phyloP scores from a whole-genome alignment of 345 rosid genomes.

The Garcia nutans region DNA sequence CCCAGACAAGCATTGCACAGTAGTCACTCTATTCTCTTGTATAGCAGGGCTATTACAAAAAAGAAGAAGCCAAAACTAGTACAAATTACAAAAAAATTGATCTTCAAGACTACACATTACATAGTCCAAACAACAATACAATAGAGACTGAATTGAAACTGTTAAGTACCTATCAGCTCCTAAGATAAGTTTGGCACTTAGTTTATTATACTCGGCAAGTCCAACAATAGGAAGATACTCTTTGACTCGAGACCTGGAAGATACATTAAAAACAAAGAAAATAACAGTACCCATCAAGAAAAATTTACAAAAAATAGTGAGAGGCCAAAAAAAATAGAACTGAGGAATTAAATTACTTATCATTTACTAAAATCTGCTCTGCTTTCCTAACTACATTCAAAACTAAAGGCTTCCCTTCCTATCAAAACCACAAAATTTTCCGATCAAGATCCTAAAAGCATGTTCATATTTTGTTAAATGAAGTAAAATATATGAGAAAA shows the following conservation, averaged over 20 bases:
- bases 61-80: neutral
- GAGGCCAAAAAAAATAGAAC: neutral
- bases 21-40: conserved; percentile 70
- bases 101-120: neutral
- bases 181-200: conserved; percentile 29
- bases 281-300: neutral
- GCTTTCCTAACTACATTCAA: conserved; percentile 76
- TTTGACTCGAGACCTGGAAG: conserved; percentile 26
- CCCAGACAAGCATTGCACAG: conserved; percentile 93
- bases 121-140: neutral
- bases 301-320: neutral
- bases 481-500: neutral
- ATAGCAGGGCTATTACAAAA: conserved; percentile 63
- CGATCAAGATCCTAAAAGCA: neutral
- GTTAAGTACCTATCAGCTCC: conserved; percentile 25
- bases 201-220: conserved; percentile 28
- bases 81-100: neutral
- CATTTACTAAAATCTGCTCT: conserved; percentile 69
- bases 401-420: conserved; percentile 88
- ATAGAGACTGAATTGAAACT: neutral
- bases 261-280: neutral
- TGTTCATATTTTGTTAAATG: too few relatives aligned
- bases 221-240: conserved; percentile 34
- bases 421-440: neutral
- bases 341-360: conserved; percentile 44